Percentiles rank a stretch among this genome's conserved stretches.
Evolutionary conservation across 2,329 filamentous ascomycete species (phyloP).

Genomic region (Diplodia mutila): DNA sequence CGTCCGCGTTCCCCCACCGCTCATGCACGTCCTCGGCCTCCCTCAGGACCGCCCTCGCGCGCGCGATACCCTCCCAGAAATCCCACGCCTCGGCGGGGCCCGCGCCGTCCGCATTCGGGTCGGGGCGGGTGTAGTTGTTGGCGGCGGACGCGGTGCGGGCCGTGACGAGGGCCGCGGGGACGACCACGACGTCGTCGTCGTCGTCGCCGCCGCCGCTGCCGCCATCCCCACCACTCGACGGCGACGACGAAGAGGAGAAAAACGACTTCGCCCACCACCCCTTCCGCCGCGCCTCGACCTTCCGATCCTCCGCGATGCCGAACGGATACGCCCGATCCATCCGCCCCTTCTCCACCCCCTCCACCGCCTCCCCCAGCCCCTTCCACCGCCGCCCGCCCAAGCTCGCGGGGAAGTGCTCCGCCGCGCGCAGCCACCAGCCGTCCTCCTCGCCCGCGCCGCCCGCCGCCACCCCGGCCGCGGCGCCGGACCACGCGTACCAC

Average conservation of each 20-base stretch:
- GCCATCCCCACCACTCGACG: no score
- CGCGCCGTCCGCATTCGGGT: neutral
- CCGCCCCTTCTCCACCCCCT: neutral
- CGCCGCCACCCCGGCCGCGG: conserved; percentile 9
- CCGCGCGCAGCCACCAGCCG: conserved; percentile 11
- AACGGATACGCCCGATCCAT: conserved; percentile 15
- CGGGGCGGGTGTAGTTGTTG: neutral
- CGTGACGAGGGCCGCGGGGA: neutral
- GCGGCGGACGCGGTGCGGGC: neutral
- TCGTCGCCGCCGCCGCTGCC: neutral
- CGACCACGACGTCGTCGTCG: neutral
- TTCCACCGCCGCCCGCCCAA: conserved; percentile 32
- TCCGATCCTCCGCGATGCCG: neutral
- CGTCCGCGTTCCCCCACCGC: conserved; percentile 25
- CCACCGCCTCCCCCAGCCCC: conserved; percentile 31
- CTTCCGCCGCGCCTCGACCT: neutral
- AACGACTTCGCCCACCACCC: neutral
- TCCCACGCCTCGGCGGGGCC: neutral
- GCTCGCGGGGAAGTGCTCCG: conserved; percentile 31
- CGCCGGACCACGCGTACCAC: conserved; percentile 25
- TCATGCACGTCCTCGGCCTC: conserved; percentile 23
- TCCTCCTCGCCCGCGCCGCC: neutral
- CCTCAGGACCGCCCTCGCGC: neutral
- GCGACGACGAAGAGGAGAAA: neutral
- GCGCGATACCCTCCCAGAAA: conserved; percentile 7